Evolutionary conservation across 257 asterid species (phyloP).

Genomic region (Anisodus acutangulus): DNA sequence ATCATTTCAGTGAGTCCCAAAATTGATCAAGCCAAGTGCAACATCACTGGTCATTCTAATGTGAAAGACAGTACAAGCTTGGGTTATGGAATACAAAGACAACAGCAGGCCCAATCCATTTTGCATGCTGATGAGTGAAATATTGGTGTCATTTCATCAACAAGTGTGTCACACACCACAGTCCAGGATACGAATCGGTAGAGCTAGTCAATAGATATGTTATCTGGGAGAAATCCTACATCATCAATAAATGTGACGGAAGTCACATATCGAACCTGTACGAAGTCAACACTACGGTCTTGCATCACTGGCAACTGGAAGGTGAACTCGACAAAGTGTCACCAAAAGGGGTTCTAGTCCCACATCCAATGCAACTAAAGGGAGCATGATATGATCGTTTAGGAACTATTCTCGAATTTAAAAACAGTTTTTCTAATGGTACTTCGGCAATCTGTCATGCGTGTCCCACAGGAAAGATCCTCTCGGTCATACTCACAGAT

Average conservation of each 20-base stretch:
- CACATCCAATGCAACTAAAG: slow-evolving; percentile 12
- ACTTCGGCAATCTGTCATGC: background rate
- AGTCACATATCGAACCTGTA: background rate
- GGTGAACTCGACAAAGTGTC: background rate
- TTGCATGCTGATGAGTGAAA: slow-evolving; percentile 17
- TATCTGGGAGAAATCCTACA: background rate
- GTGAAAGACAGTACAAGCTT: background rate
- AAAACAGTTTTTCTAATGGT: slow-evolving; percentile 4
- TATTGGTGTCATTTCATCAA: slow-evolving; percentile 4
- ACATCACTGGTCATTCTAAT: slow-evolving; percentile 10
- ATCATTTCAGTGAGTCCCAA: background rate
- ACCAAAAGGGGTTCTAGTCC: background rate
- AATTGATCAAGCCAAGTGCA: slow-evolving; percentile 16
- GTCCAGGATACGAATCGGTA: background rate
- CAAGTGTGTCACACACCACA: slow-evolving; percentile 2
- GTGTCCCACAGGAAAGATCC: background rate
- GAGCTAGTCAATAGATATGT: slow-evolving; percentile 4
- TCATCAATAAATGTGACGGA: slow-evolving; percentile 16
- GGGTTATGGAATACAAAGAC: background rate
- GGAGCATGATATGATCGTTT: background rate
- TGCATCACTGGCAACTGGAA: background rate
- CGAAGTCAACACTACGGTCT: background rate
- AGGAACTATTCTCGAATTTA: slow-evolving; percentile 10
- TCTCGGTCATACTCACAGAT: background rate
- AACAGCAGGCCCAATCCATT: background rate